phyloP scores from a whole-genome alignment of 345 rosid genomes.

The Populus pruinosa region DNA sequence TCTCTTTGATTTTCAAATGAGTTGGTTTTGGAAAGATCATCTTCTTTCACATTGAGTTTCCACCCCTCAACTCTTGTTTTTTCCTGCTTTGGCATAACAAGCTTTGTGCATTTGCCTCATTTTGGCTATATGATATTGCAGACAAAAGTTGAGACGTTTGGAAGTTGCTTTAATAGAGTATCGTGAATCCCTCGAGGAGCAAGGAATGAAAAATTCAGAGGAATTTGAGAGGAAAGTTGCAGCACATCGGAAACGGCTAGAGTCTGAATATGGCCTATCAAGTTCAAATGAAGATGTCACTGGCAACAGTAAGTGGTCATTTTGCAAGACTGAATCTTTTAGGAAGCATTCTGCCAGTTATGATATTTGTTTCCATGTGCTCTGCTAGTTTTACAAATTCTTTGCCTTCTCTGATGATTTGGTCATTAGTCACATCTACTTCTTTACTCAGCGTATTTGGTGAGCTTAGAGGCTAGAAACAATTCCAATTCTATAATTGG shows the following conservation, averaged over 20 bases:
- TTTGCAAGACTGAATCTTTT: not conserved
- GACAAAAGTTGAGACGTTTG: slow-evolving; percentile 81
- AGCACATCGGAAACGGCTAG: slow-evolving; percentile 66
- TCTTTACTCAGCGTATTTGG: not conserved
- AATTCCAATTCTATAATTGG: not conserved
- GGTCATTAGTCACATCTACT: not conserved
- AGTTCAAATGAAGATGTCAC: slow-evolving; percentile 33
- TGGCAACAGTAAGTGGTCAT: slow-evolving; percentile 54
- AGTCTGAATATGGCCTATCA: slow-evolving; percentile 67
- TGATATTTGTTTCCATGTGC: not conserved
- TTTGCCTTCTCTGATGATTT: not conserved
- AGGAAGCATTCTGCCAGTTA: too few species aligned
- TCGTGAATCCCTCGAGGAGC: slow-evolving; percentile 92
- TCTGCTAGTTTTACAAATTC: not conserved
- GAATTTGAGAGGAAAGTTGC: slow-evolving; percentile 92
- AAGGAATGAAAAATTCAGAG: slow-evolving; percentile 65
- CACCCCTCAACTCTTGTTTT: not conserved
- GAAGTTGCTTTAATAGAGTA: slow-evolving; percentile 95
- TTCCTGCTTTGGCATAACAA: not conserved
- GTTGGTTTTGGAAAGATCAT: not conserved
- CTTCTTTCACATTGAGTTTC: not conserved
- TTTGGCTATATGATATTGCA: slow-evolving; percentile 28
- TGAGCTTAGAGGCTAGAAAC: not conserved
- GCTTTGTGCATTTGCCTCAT: not conserved
- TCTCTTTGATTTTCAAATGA: not conserved